phyloP scores from a whole-genome alignment of 805 yeast genomes.

The Grigorovia jiainica region DNA sequence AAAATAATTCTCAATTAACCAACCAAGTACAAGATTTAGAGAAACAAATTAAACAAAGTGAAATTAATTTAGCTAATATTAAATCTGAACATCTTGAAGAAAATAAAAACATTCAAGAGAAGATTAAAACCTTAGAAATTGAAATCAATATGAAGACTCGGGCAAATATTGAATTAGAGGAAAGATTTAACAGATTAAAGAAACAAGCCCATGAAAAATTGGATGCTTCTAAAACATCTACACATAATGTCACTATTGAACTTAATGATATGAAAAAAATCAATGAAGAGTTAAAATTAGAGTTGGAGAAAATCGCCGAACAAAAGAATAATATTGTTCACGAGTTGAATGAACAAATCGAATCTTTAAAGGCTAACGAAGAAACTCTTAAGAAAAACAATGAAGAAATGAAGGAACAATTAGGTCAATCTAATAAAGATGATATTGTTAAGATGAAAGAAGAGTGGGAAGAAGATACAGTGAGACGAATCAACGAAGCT shows the following conservation, averaged over 20 bases:
- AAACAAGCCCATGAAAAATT: constrained; percentile 30
- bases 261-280: constrained; percentile 25
- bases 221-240: constrained; percentile 23
- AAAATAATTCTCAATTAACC: too few species aligned
- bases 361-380: constrained; percentile 1
- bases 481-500: constrained; percentile 30
- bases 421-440: not conserved
- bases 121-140: constrained; percentile 14
- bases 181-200: constrained; percentile 25
- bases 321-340: constrained; percentile 4
- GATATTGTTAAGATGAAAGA: constrained; percentile 21
- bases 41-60: not conserved
- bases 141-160: constrained; percentile 14
- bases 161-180: constrained; percentile 28
- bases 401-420: not conserved
- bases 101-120: constrained; percentile 14
- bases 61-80: not conserved
- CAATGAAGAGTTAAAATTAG: constrained; percentile 29
- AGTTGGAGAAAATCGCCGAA: constrained; percentile 4
- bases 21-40: too few species aligned
- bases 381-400: constrained; percentile 2
- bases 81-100: constrained; percentile 9
- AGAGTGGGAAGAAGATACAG: constrained; percentile 25
- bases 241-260: constrained; percentile 33
- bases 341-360: constrained; percentile 2